Evolutionary conservation across 1,284 basidiomycete genomes (phyloP), one percentile per base, ranked within the genome.

Genomic region (Caloboletus firmus): DNA sequence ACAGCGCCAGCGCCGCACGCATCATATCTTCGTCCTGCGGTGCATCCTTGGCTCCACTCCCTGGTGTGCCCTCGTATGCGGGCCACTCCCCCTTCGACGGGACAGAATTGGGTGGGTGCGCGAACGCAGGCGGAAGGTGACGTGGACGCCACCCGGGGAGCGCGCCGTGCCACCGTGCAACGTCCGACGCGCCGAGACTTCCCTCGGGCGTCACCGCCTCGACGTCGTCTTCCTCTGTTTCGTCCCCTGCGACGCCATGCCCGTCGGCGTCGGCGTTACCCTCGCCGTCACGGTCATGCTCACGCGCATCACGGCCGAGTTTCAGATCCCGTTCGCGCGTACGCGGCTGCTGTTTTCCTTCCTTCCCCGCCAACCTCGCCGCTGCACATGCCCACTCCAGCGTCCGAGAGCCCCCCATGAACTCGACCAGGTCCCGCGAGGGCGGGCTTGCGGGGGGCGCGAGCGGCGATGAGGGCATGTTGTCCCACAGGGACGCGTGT

Each of bases 331-430:
- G 49, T 18, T 51, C 51, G 1, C 30, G 15, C 4, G 32, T 18
- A 9, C 8, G 15, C 2, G 52, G 39, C 17, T 22, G 47, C 31
- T 28, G 51, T 2, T 58, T 36, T 68, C 55, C 55, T 28, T 58
- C 59, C 45, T 57, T 63, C 10, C 54, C 70, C 7, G 69, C 69
- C 9, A 77, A 48, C 30, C 76, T 62, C 34, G 83, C 83, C 10
- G 80, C 78, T 0, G 83, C 87, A 66, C 87, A 89, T 4, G 87
- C 87, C 82, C 85, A 89, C 65, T 89, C 87, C 24, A 89, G 76
- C 34, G 84, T 86, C 35, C 78, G 76, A 69, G 57, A 74, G 70
- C 69, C 50, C 68, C 71, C 59, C 73, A 78, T 48, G 55, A 82
- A 84, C 41, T 82, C 81, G 59, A 85, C 70, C 45, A 79, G 75